Evolutionary conservation across 73 alveolate species (phyloP), one percentile per base, ranked within the genome.

Genomic region (Halteria grandinella): DNA sequence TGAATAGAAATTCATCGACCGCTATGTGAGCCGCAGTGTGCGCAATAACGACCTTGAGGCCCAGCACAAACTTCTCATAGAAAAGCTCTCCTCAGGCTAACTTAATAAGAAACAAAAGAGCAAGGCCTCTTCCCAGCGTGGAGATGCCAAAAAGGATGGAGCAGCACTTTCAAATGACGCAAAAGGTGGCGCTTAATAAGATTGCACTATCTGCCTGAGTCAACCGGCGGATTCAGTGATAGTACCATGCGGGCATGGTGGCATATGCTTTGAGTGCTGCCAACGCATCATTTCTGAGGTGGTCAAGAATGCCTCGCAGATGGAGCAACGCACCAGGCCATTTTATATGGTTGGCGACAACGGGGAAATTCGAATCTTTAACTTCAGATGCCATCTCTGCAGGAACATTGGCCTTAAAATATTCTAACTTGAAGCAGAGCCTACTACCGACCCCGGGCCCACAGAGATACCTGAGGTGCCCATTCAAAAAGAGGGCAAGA

Each of bases 191-290:
- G n/a, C n/a, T n/a, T n/a, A n/a, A n/a, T n/a, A n/a, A n/a, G 77
- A 60, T 37, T 60, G 77, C 43, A 60, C 43, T 55, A 60, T 60
- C n/a, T 60, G 77, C 43, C 43, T 60, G 18, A 21, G 60, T 37
- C 25, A 25, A 5, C 27, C 12, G 43, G 57, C 77, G 14, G 77
- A 60, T 36, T 10, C 45, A 21, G 77, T 60, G 14, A 60, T 60
- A n/a, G 57, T 59, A 6, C 77, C 77, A 10, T 60, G 77, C 28
- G 77, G 77, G 3, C 77, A 60, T 40, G 77, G 77, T 8, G 77
- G 77, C 11, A 45, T 60, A 6, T 60, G 77, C 40, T 60, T 60
- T 40, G 77, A 60, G 10, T 60, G 77, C 51, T 60, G 77, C 34
- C 24, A 60, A 23, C 37, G 41, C 29, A 60, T 60, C 4, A 60